A percentile compares a stretch with the other conserved stretches of the same genome.
Conservation (phyloP, 108 stramenopile genomes). For the Pseudonitzschia multistriata region DNA sequence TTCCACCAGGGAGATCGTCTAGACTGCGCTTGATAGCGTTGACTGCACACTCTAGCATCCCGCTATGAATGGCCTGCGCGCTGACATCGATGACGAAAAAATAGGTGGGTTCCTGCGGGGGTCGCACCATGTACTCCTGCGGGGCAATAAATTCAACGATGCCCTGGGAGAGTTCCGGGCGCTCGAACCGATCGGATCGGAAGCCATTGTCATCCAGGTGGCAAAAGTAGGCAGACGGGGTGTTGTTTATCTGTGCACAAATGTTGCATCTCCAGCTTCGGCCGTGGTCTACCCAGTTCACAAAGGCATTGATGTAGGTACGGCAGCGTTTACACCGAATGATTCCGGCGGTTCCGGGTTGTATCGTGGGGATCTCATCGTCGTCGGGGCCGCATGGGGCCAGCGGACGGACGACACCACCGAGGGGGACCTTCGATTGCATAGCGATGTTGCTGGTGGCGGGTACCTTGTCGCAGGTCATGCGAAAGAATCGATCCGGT, state of each 20-base stretch:
- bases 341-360: conserved; percentile 94
- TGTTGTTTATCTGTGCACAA: conserved; percentile 92
- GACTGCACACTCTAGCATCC: conserved; percentile 81
- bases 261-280: conserved; percentile 98
- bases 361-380: conserved; percentile 79
- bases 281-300: conserved; percentile 94
- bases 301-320: conserved; percentile 99
- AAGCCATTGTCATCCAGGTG: conserved; percentile 91
- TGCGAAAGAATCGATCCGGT: conserved; percentile 60
- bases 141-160: conserved; percentile 94
- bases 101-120: conserved; percentile 96
- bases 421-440: conserved; percentile 67
- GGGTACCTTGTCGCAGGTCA: conserved; percentile 58
- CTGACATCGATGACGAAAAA: conserved; percentile 97
- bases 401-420: conserved; percentile 78
- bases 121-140: conserved; percentile 98
- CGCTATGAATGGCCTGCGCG: conserved; percentile 78
- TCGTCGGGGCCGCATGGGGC: conserved; percentile 54
- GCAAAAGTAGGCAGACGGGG: conserved; percentile 91
- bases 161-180: conserved; percentile 89
- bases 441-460: conserved; percentile 52
- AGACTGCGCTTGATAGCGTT: conserved; percentile 81
- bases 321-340: conserved; percentile 97
- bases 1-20: conserved; percentile 86
- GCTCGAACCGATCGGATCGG: conserved; percentile 83